A percentile compares a stretch with the other conserved stretches of the same genome.
Conservation (phyloP, 1,284 basidiomycete species). For the Marasmius fiardii region DNA sequence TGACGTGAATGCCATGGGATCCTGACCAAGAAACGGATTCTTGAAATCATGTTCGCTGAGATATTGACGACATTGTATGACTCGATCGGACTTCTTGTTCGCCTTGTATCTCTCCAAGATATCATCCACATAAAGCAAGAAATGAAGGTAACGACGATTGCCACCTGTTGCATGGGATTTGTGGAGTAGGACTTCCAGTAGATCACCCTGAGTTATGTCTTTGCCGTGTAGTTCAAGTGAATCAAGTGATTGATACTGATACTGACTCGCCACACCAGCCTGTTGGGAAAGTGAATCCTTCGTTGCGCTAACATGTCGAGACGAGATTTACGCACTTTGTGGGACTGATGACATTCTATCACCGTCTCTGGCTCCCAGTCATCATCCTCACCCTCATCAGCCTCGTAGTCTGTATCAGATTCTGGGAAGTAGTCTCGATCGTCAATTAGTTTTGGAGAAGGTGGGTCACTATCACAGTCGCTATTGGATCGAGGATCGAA, state of each 20-base stretch:
- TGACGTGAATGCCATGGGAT: not conserved
- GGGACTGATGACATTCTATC: not conserved
- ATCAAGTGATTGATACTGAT: too few relatives aligned
- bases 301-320: too few relatives aligned
- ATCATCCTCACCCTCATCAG: not conserved
- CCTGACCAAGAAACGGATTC: not conserved
- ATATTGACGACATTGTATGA: not conserved
- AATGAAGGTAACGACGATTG: not conserved
- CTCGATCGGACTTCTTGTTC: not conserved
- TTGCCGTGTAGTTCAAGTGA: too few relatives aligned
- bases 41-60: constrained; percentile 1
- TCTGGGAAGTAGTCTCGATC: not conserved
- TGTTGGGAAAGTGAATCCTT: too few relatives aligned
- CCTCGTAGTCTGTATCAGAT: not conserved
- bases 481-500: too few relatives aligned
- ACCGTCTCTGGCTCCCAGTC: not conserved
- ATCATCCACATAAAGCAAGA: not conserved
- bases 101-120: not conserved
- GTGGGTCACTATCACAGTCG: too few relatives aligned
- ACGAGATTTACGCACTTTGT: not conserved
- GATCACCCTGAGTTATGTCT: not conserved
- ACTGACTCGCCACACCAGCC: too few relatives aligned
- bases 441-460: too few relatives aligned
- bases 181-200: not conserved
- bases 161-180: not conserved